Conservation (phyloP, 495 filamentous ascomycete genomes). For the Hypoxylon cercidicola region DNA sequence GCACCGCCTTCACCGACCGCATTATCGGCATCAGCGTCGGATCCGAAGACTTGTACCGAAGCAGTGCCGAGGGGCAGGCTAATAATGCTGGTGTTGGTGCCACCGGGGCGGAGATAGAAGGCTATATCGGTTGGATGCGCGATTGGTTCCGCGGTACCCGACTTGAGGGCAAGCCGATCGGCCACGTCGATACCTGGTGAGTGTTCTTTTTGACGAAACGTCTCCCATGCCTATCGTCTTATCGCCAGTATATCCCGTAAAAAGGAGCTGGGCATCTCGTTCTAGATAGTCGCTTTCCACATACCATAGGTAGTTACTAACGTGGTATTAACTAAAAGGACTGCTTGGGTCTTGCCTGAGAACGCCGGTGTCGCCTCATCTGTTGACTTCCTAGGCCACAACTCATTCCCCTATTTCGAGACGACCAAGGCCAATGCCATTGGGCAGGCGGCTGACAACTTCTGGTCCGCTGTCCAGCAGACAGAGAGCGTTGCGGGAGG, state of each 20-base stretch:
- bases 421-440: constrained; percentile 71
- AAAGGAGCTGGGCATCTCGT: too few species aligned
- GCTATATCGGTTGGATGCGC: constrained; percentile 69
- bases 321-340: constrained; percentile 64
- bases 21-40: constrained; percentile 83
- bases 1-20: constrained; percentile 65
- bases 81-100: constrained; percentile 60
- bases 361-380: constrained; percentile 70
- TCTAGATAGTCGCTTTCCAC: too few species aligned
- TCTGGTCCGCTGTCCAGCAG: constrained; percentile 64
- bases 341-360: constrained; percentile 73
- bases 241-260: too few species aligned
- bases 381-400: constrained; percentile 76
- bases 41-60: constrained; percentile 82
- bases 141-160: constrained; percentile 63
- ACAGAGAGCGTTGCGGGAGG: constrained; percentile 65
- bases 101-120: constrained; percentile 62
- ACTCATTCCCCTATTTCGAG: constrained; percentile 75
- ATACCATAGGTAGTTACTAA: too few species aligned
- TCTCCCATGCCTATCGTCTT: too few species aligned
- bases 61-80: constrained; percentile 59
- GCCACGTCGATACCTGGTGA: constrained; percentile 84
- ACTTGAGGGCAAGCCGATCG: constrained; percentile 65
- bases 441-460: constrained; percentile 63
- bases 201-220: constrained; percentile 5